phyloP scores from a whole-genome alignment of 2,329 filamentous ascomycete genomes.

The Talaromyces funiculosus region DNA sequence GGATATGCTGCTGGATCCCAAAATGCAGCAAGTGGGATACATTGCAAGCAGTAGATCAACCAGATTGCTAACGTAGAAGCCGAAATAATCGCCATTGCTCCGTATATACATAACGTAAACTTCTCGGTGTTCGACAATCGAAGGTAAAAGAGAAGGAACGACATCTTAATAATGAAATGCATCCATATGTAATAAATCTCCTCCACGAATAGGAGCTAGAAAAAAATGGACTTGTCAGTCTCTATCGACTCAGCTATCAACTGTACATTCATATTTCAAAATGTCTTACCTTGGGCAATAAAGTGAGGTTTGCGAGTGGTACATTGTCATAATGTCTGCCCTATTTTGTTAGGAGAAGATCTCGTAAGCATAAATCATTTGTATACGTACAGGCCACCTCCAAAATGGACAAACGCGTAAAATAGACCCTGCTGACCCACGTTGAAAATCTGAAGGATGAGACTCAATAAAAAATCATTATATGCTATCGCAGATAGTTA shows the following conservation, averaged over 20 bases:
- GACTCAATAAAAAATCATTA: not conserved
- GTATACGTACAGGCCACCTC: not conserved
- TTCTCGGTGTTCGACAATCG: not conserved
- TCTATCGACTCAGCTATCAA: not conserved
- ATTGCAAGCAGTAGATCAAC: not conserved
- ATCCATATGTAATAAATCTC: constrained; percentile 3
- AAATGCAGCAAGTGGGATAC: not conserved
- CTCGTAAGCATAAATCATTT: not conserved
- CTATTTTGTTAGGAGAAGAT: not conserved
- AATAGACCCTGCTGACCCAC: not conserved
- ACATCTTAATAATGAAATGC: constrained; percentile 1
- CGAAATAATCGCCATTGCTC: not conserved
- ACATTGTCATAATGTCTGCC: not conserved
- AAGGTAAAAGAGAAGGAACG: constrained; percentile 5
- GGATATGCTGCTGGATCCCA: constrained; percentile 1
- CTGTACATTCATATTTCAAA: not conserved
- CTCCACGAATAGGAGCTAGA: not conserved
- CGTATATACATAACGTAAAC: not conserved
- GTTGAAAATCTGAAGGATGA: not conserved
- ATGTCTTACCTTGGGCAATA: not conserved
- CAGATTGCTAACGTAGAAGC: not conserved
- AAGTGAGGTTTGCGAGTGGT: not conserved
- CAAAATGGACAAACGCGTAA: not conserved
- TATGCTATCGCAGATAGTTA: not conserved
- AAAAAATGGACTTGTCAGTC: not conserved